Evolutionary conservation across 768 basidiomycete genomes (phyloP), one percentile per base, ranked within the genome.

Genomic region (Exidia glandulosa): DNA sequence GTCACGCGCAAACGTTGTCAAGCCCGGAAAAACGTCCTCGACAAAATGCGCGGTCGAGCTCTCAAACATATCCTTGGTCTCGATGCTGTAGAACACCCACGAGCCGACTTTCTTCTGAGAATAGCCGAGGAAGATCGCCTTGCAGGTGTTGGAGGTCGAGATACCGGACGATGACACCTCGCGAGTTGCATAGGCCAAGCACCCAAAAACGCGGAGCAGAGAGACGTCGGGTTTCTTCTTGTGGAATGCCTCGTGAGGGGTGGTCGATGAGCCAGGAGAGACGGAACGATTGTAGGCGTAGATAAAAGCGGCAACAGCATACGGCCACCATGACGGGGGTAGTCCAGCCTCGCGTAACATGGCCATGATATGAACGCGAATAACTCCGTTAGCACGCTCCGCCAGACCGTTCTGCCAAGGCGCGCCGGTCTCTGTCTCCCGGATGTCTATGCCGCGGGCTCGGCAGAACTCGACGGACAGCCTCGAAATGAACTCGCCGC

Each of bases 121-220:
- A 61, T 77, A 77, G 1, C 75, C 75, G 60, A 77, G 58, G 60
- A 77, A 76, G 14, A 76, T 60, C 23, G 71, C 70, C 54, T 74
- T 71, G 52, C 68, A 59, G 9, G 67, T 68, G 32, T 74, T 69
- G 1, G 68, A 57, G n/a, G 67, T 47, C 0, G 75, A 63, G 2
- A 37, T 54, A 2, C 52, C 16, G 2, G 57, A 55, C 23, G 61
- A 3, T 57, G 10, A 0, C 60, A 56, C n/a, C 62, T 36, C 1
- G 63, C 55, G 2, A 59, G 59, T 41, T 62, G 63, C 59, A 45
- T 63, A 69, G 19, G 65, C 68, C 0, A 30, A 19, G 47, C 62
- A 66, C 2, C 67, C 67, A 61, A 68, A 70, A 2, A 58, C 57
- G 6, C 62, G 52, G 9, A 70, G 37, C 32, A 63, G 47, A 3